Evolutionary conservation across 305 asterid species (phyloP).

Genomic region (Striga hermonthica): DNA sequence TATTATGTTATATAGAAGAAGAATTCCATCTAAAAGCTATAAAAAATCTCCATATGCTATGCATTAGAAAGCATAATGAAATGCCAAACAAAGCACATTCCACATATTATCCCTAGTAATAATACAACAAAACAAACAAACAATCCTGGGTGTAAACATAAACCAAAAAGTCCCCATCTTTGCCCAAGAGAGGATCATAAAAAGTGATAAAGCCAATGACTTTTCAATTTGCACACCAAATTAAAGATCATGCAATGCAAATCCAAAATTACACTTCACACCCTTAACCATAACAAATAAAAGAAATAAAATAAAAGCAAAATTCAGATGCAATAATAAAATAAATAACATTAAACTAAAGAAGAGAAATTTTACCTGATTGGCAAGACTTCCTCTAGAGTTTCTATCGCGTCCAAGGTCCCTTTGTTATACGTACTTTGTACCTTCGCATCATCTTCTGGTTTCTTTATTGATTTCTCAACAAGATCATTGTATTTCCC

Average conservation of each 20-base stretch:
- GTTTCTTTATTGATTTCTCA: conserved; percentile 40
- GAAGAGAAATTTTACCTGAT: conserved; percentile 38
- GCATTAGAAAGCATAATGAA: conserved; percentile 30
- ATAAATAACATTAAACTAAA: neutral
- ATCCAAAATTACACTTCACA: no score
- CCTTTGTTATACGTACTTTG: conserved; percentile 48
- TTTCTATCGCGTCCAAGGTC: conserved; percentile 46
- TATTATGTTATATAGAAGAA: no score
- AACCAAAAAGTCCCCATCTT: no score
- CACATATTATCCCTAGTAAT: no score
- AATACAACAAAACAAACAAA: no score
- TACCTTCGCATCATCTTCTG: conserved; percentile 48
- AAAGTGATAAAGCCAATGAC: conserved; percentile 47
- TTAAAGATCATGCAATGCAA: conserved; percentile 37
- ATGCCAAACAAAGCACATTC: neutral
- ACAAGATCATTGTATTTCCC: conserved; percentile 61
- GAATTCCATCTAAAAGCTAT: no score
- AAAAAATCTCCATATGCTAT: no score
- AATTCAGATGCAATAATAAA: neutral
- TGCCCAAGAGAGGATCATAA: conserved; percentile 54
- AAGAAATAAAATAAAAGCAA: neutral
- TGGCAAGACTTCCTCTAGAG: conserved; percentile 61
- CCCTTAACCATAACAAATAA: no score
- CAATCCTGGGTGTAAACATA: no score
- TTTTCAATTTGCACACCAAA: conserved; percentile 46